Evolutionary conservation across 1,139 yeast genomes (phyloP).

Genomic region (Lodderomyces pseudojiufengensis): DNA sequence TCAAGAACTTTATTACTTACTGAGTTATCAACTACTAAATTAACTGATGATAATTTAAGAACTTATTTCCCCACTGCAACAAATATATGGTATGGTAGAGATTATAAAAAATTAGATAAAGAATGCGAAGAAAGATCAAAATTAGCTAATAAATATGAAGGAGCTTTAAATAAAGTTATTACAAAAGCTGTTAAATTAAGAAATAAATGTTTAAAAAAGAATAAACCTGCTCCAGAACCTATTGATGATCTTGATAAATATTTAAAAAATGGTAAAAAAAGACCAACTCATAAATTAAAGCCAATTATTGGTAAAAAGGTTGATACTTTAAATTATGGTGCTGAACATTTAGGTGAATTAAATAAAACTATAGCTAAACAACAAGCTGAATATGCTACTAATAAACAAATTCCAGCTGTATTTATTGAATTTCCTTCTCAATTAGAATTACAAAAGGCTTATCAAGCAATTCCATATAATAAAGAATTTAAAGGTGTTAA

Average conservation of each 20-base stretch:
- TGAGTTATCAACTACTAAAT: conserved; percentile 50
- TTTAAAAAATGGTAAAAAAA: conserved; percentile 56
- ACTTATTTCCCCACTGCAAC: conserved; percentile 58
- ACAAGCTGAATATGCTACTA: conserved; percentile 48
- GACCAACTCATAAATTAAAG: conserved; percentile 63
- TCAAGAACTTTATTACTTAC: conserved; percentile 67
- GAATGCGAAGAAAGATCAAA: conserved; percentile 55
- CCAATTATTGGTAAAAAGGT: conserved; percentile 74
- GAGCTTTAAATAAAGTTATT: conserved; percentile 51
- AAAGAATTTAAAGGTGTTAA: conserved; percentile 61
- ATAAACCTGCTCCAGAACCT: conserved; percentile 51
- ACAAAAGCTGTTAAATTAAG: conserved; percentile 55
- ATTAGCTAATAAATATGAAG: conserved; percentile 55
- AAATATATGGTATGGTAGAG: conserved; percentile 62
- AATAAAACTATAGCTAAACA: conserved; percentile 59
- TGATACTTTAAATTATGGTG: conserved; percentile 72
- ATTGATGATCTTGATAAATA: conserved; percentile 53
- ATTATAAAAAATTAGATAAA: conserved; percentile 49
- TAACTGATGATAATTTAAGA: conserved; percentile 51
- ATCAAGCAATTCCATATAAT: conserved; percentile 71
- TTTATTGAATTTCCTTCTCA: conserved; percentile 86
- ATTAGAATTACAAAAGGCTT: conserved; percentile 86
- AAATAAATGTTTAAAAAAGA: conserved; percentile 55
- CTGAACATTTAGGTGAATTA: conserved; percentile 62
- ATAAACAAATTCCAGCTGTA: conserved; percentile 63